Conservation (phyloP, 805 yeast genomes). For the Torulaspora gathmanii region DNA sequence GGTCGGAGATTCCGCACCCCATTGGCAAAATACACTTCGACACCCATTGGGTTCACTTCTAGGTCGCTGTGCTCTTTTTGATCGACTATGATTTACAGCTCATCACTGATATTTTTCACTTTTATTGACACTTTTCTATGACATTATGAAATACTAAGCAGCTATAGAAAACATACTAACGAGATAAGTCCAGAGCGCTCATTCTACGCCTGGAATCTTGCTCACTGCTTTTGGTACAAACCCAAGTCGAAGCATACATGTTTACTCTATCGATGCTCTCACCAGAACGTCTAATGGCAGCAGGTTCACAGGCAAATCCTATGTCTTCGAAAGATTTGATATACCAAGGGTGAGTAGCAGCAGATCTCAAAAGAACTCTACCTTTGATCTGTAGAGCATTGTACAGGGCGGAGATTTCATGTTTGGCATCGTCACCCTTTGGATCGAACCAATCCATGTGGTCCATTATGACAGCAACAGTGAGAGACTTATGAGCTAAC, state of each 20-base stretch:
- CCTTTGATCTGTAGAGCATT: conserved; percentile 63
- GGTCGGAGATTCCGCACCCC: conserved; percentile 43
- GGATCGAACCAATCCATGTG: conserved; percentile 91
- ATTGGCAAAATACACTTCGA: conserved; percentile 22
- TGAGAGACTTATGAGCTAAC: conserved; percentile 54
- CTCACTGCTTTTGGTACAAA: conserved; percentile 38
- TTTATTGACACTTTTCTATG: neutral
- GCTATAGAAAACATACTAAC: neutral
- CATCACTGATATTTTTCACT: conserved; percentile 3
- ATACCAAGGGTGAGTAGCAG: conserved; percentile 74
- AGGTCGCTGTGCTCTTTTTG: neutral
- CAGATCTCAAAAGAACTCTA: conserved; percentile 71
- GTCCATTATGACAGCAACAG: conserved; percentile 81
- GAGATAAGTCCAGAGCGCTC: conserved; percentile 5
- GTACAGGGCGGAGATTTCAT: conserved; percentile 61
- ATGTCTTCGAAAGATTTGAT: conserved; percentile 58
- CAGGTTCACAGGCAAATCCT: conserved; percentile 67
- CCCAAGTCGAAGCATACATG: conserved; percentile 89
- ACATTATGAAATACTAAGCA: neutral
- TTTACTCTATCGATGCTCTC: conserved; percentile 71
- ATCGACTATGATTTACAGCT: neutral
- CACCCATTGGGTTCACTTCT: conserved; percentile 10
- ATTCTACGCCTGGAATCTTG: conserved; percentile 4
- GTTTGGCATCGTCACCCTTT: conserved; percentile 54
- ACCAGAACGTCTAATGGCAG: conserved; percentile 61